Conservation (phyloP, 306 rosid genomes). For the Sechiopsis laciniata region DNA sequence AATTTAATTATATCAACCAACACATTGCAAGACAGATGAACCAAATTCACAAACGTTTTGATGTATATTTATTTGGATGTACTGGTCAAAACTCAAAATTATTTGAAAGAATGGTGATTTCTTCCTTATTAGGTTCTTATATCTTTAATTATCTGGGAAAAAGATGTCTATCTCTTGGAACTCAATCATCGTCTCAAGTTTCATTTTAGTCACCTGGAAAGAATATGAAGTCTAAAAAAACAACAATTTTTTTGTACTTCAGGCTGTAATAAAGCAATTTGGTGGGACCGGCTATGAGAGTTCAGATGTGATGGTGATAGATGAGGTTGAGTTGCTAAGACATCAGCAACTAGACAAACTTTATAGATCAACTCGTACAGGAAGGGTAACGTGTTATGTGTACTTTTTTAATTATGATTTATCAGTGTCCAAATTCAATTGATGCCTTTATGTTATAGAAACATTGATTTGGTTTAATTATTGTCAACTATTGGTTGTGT, state of each 20-base stretch:
- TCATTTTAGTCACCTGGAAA: background rate
- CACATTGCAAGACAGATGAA: background rate
- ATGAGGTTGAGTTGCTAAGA: constrained; percentile 90
- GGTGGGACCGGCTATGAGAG: constrained; percentile 77
- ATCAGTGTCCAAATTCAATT: background rate
- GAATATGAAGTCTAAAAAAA: background rate
- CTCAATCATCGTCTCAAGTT: constrained; percentile 12
- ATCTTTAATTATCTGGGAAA: background rate
- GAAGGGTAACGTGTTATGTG: constrained; percentile 48
- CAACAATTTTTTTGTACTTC: constrained; percentile 23
- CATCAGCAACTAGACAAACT: constrained; percentile 86
- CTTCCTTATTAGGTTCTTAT: background rate
- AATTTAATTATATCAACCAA: too few relatives aligned
- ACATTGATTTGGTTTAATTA: background rate
- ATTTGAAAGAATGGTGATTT: background rate
- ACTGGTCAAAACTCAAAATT: constrained; percentile 2
- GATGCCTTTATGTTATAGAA: background rate
- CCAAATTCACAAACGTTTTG: background rate
- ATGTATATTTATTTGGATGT: background rate
- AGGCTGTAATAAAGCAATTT: constrained; percentile 93
- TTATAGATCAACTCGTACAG: constrained; percentile 76
- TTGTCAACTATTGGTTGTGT: background rate
- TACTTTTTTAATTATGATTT: background rate
- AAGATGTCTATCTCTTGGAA: background rate
- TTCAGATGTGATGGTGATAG: constrained; percentile 88